These are phyloP conservation scores for Globisporangium radiosum DNA, from an alignment of 352 stramenopile genomes.

Conservation along the genomic window DNA sequence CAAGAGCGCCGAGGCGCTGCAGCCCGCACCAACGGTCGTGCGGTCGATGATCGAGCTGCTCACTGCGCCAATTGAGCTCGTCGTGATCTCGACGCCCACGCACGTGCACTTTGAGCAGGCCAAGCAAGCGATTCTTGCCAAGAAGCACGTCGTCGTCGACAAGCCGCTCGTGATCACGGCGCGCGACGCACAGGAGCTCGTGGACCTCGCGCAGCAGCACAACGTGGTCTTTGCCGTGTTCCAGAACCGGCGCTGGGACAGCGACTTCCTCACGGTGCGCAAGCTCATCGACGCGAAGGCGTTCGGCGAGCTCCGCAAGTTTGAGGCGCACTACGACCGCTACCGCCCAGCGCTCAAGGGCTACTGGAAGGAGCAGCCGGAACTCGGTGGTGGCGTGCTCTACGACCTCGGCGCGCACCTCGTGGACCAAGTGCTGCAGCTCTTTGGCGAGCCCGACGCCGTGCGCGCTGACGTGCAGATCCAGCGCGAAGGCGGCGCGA, in stretches of 20 bases:
- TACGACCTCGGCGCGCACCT: constrained; percentile 70
- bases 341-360: constrained; percentile 64
- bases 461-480: constrained; percentile 63
- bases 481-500: constrained; percentile 54
- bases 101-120: constrained; percentile 70
- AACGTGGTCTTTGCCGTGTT: constrained; percentile 67
- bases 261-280: constrained; percentile 64
- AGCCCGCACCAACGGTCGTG: constrained; percentile 45
- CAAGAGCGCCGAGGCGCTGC: constrained; percentile 41
- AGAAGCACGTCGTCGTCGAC: constrained; percentile 73
- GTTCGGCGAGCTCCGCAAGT: constrained; percentile 48
- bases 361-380: constrained; percentile 73
- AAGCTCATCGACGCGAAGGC: constrained; percentile 34
- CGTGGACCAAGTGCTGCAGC: constrained; percentile 57
- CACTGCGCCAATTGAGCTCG: constrained; percentile 43
- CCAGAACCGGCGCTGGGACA: constrained; percentile 73
- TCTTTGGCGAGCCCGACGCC: constrained; percentile 46
- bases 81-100: constrained; percentile 73
- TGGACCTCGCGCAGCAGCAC: constrained; percentile 34
- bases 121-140: constrained; percentile 58
- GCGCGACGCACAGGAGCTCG: constrained; percentile 44
- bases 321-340: constrained; percentile 61
- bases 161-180: constrained; percentile 64
- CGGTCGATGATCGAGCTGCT: constrained; percentile 69
- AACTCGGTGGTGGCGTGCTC: constrained; percentile 47